Evolutionary conservation across 345 rosid genomes (phyloP).

Genomic region (Cochlearia excelsa): DNA sequence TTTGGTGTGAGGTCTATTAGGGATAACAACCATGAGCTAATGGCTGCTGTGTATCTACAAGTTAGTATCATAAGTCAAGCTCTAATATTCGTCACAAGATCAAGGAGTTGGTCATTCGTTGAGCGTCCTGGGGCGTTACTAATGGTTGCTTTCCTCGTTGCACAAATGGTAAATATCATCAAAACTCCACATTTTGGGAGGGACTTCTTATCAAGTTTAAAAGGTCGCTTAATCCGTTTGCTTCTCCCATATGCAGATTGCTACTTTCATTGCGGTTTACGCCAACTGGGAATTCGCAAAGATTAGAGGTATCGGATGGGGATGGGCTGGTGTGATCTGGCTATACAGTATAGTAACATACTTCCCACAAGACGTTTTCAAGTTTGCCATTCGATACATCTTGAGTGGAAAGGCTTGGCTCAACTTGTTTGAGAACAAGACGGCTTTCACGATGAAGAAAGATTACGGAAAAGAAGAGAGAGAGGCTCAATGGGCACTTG

Average conservation of each 20-base stretch:
- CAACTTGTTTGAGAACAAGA: slow-evolving; percentile 81
- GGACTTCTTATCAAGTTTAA: too few species aligned
- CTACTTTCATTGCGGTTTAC: slow-evolving; percentile 55
- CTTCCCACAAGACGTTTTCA: slow-evolving; percentile 73
- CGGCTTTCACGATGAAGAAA: slow-evolving; percentile 88
- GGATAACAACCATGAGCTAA: slow-evolving; percentile 40
- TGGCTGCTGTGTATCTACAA: slow-evolving; percentile 51
- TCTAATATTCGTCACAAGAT: slow-evolving; percentile 40
- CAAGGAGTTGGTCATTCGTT: slow-evolving; percentile 42
- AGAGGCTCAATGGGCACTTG: slow-evolving; percentile 92
- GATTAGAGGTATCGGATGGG: slow-evolving; percentile 55
- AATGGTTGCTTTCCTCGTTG: slow-evolving; percentile 36
- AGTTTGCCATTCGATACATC: slow-evolving; percentile 79
- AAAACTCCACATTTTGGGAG: too few species aligned
- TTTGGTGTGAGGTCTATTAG: slow-evolving; percentile 49
- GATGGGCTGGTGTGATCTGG: slow-evolving; percentile 86
- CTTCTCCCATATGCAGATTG: slow-evolving; percentile 45
- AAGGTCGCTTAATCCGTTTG: neutral
- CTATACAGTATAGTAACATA: slow-evolving; percentile 71
- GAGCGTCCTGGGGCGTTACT: slow-evolving; percentile 41
- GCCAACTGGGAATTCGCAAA: slow-evolving; percentile 53
- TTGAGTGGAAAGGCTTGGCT: slow-evolving; percentile 89
- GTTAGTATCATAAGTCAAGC: slow-evolving; percentile 56
- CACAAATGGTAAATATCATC: slow-evolving; percentile 44
- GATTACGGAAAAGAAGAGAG: slow-evolving; percentile 85